Evolutionary conservation across 2,329 filamentous ascomycete genomes (phyloP).

Genomic region (Diplodia seriata): DNA sequence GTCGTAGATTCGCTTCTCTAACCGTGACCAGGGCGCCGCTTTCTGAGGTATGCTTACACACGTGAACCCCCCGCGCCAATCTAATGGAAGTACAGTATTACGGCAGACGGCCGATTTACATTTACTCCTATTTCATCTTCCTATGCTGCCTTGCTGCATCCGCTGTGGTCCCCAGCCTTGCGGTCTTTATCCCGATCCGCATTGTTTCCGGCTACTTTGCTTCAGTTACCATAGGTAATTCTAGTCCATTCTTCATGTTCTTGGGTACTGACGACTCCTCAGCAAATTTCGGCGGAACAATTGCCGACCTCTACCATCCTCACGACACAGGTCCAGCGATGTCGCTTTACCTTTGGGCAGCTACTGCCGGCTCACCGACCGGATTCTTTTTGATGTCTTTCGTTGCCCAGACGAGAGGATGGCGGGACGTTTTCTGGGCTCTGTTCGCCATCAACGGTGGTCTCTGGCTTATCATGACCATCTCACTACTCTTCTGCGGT

Average conservation of each 20-base stretch:
- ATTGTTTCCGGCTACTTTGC: slow-evolving; percentile 56
- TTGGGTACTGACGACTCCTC: not conserved
- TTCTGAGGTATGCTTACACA: slow-evolving; percentile 36
- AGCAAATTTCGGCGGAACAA: slow-evolving; percentile 52
- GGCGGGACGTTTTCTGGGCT: slow-evolving; percentile 56
- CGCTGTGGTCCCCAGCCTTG: slow-evolving; percentile 52
- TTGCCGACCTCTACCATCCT: slow-evolving; percentile 55
- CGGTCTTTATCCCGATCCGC: slow-evolving; percentile 52
- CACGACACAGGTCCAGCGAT: slow-evolving; percentile 52
- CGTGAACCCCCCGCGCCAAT: not conserved
- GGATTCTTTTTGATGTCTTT: slow-evolving; percentile 57
- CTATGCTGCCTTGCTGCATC: slow-evolving; percentile 54
- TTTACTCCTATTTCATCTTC: slow-evolving; percentile 53
- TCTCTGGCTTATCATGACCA: slow-evolving; percentile 53
- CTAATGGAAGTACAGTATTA: slow-evolving; percentile 43
- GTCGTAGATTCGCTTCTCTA: slow-evolving; percentile 34
- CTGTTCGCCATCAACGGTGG: slow-evolving; percentile 55
- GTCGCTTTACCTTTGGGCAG: slow-evolving; percentile 56
- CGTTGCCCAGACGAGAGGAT: slow-evolving; percentile 52
- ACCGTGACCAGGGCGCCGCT: slow-evolving; percentile 40
- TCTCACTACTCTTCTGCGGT: slow-evolving; percentile 46
- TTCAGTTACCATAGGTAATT: slow-evolving; percentile 46
- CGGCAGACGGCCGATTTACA: slow-evolving; percentile 53
- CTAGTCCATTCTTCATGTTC: too few species aligned
- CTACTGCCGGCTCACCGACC: slow-evolving; percentile 54